phyloP scores from a whole-genome alignment of 1,284 basidiomycete species.

The Fomitopsis schrenkii region DNA sequence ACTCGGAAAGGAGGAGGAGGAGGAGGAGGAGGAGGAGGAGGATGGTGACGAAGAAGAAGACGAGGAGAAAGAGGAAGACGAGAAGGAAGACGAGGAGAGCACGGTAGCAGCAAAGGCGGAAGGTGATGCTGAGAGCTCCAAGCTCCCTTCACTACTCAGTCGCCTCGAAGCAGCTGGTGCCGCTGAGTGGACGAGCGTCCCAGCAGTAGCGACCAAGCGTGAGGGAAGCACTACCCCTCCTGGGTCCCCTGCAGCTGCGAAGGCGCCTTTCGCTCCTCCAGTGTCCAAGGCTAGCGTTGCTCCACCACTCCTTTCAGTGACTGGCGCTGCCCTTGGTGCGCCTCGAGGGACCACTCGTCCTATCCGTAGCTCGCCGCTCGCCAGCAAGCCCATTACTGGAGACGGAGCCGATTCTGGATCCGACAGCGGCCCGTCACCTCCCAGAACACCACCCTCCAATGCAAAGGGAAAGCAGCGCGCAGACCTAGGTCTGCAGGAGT shows the following conservation, averaged over 20 bases:
- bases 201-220: slow-evolving; percentile 14
- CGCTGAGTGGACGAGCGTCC: background rate
- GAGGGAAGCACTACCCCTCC: slow-evolving; percentile 49
- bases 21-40: slow-evolving; percentile 21
- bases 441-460: background rate
- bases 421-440: background rate
- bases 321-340: background rate
- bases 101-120: background rate
- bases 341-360: background rate
- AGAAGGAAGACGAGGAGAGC: slow-evolving; percentile 10
- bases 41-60: background rate
- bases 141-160: background rate
- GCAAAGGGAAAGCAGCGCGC: background rate
- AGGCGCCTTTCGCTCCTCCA: slow-evolving; percentile 4
- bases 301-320: background rate
- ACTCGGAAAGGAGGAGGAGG: slow-evolving; percentile 26
- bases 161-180: background rate
- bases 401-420: background rate
- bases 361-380: background rate
- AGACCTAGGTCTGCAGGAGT: background rate
- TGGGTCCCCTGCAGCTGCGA: slow-evolving; percentile 42
- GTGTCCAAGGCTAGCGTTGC: background rate
- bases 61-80: slow-evolving; percentile 25
- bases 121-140: background rate
- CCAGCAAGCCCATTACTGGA: background rate